Evolutionary conservation across 2,329 filamentous ascomycete genomes (phyloP), one percentile per base, ranked within the genome.

Genomic region (Penicillium sp.): DNA sequence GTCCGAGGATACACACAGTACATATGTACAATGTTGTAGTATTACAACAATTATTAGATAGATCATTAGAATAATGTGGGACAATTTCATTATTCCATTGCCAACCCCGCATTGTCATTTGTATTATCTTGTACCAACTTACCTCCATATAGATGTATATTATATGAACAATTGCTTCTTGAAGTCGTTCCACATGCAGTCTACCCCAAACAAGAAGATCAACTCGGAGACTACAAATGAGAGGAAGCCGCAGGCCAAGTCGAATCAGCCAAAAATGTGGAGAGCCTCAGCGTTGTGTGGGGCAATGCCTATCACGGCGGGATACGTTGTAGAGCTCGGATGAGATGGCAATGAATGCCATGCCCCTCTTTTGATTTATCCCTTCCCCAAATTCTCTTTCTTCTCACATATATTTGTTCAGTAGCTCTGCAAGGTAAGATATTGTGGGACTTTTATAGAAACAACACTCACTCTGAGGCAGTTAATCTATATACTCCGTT

Each of bases 311-410:
- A 40, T 42, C 38, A 37, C 13, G 22, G 37, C 45, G 22, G 43
- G 43, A 54, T 43, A n/a, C 31, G 20, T 16, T 35, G 18, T 24
- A 35, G 20, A 43, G 46, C 53, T 43, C 55, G 37, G 35, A 48
- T 46, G 39, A 39, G 37, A 55, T 59, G 31, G 49, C 55, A 29
- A 56, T 51, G 40, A 35, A 55, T 55, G 54, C 37, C 29, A 44
- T 50, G 57, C 61, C 62, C 62, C 62, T 63, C 61, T 52, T 59
- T 59, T 43, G n/a, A 32, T n/a, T 55, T 40, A 39, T 31, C n/a
- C 11, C 5, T 45, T 46, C 31, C 39, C 26, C 20, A 31, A 14
- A n/a, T 44, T 58, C 47, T 45, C 31, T 49, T 42, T 32, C 55
- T 37, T 40, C 39, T 24, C 44, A 24, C 2, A 14, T 24, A 16